Conservation (phyloP, 1,284 basidiomycete genomes). For the Ustilago lituana region DNA sequence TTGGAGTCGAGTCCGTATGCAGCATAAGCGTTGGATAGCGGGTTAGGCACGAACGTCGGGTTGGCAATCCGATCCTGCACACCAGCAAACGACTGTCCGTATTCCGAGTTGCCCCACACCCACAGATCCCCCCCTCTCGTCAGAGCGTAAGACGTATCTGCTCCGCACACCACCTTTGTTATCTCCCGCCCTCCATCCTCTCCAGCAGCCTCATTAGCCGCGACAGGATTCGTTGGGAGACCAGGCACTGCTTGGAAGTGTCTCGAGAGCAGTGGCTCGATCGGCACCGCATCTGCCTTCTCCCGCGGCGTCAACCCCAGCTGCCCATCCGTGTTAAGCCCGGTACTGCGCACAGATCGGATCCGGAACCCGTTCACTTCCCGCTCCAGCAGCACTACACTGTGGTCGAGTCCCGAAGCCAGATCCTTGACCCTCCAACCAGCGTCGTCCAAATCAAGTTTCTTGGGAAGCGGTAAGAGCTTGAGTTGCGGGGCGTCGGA, state of each 20-base stretch:
- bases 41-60: constrained; percentile 14
- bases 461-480: constrained; percentile 24
- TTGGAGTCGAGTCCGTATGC: neutral
- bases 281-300: constrained; percentile 2
- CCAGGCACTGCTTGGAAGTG: constrained; percentile 3
- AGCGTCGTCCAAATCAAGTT: neutral
- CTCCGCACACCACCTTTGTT: constrained; percentile 29
- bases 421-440: constrained; percentile 15
- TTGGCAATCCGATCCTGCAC: constrained; percentile 20
- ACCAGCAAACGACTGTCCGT: constrained; percentile 43
- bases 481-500: constrained; percentile 10
- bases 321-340: constrained; percentile 58
- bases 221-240: too few relatives aligned
- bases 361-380: constrained; percentile 4
- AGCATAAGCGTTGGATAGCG: constrained; percentile 8
- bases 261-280: constrained; percentile 15
- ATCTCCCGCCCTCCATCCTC: neutral
- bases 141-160: constrained; percentile 50
- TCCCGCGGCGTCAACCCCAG: constrained; percentile 19
- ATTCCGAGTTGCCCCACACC: constrained; percentile 59
- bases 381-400: constrained; percentile 17
- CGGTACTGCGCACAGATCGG: constrained; percentile 11
- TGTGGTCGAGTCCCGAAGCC: constrained; percentile 29
- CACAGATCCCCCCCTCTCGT: constrained; percentile 21
- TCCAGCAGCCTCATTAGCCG: too few relatives aligned